A percentile compares a stretch with the other conserved stretches of the same genome.
These are phyloP conservation scores for Aristolochia californica DNA, from an alignment of 164 flowering plant genomes.

Conservation along the genomic window DNA sequence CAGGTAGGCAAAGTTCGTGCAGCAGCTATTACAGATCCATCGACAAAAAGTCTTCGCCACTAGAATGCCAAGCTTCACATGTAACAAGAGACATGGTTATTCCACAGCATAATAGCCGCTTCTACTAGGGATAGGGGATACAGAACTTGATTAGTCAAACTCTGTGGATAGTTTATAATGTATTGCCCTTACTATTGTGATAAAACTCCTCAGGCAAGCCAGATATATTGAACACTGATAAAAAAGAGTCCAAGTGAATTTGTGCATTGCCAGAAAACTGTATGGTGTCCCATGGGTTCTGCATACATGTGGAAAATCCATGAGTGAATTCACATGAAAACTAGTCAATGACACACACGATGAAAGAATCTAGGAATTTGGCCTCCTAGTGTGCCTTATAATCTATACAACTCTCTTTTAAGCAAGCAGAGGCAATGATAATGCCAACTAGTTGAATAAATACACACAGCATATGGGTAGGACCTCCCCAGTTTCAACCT, in stretches of 20 bases:
- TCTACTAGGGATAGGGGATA: background rate
- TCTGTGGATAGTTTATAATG: slow-evolving; percentile 1
- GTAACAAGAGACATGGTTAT: slow-evolving; percentile 1
- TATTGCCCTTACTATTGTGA: slow-evolving; percentile 54
- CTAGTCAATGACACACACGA: background rate
- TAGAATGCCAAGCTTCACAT: slow-evolving; percentile 44
- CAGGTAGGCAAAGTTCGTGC: slow-evolving; percentile 90
- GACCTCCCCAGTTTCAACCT: too few species aligned
- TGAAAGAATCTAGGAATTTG: too few species aligned
- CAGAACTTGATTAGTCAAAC: background rate
- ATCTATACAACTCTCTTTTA: too few species aligned
- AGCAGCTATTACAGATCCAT: slow-evolving; percentile 93
- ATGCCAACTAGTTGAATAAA: too few species aligned
- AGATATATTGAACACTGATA: slow-evolving; percentile 80
- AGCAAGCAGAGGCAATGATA: too few species aligned
- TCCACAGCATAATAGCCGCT: background rate
- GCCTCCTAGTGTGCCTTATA: too few species aligned
- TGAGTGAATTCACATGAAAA: background rate
- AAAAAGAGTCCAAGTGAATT: slow-evolving; percentile 81
- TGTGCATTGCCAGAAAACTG: slow-evolving; percentile 58
- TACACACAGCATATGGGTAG: too few species aligned
- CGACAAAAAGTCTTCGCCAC: slow-evolving; percentile 55
- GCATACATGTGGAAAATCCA: slow-evolving; percentile 14
- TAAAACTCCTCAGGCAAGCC: slow-evolving; percentile 83
- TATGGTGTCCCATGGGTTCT: slow-evolving; percentile 95